These are phyloP conservation scores for Cutaneotrichosporon curvatum DNA, from an alignment of 1,284 basidiomycete species.

Conservation along the genomic window DNA sequence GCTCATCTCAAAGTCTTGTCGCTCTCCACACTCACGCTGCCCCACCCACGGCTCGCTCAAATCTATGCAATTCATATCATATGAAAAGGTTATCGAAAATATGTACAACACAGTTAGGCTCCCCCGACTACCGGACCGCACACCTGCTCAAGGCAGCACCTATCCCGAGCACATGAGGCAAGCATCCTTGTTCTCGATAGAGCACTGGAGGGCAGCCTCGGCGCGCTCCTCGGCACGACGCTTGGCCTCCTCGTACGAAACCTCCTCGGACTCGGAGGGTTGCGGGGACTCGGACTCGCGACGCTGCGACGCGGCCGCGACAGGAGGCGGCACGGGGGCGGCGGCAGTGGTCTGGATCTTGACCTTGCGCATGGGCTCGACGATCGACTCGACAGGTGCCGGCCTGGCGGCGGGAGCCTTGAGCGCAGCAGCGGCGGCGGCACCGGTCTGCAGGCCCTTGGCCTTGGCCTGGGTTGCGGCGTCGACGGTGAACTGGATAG, in stretches of 20 bases:
- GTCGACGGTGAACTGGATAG: constrained; percentile 97
- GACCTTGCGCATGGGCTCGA: constrained; percentile 37
- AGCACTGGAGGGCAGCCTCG: constrained; percentile 46
- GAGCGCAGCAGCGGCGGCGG: constrained; percentile 47
- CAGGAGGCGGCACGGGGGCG: constrained; percentile 14
- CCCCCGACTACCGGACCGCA: background rate
- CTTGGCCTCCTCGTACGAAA: constrained; percentile 48
- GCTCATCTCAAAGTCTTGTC: too few relatives aligned
- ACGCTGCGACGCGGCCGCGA: constrained; percentile 21
- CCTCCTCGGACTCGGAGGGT: constrained; percentile 44
- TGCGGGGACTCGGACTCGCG: constrained; percentile 20
- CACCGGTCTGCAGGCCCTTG: constrained; percentile 11
- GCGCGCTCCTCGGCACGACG: constrained; percentile 45
- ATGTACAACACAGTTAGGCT: background rate
- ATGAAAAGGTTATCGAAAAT: background rate
- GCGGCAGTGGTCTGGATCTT: constrained; percentile 38
- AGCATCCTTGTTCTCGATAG: constrained; percentile 48
- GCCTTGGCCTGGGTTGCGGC: constrained; percentile 60
- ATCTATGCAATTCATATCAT: background rate
- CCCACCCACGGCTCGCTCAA: background rate
- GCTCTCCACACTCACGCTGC: too few relatives aligned
- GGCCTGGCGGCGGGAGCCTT: constrained; percentile 3
- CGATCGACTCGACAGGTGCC: constrained; percentile 19
- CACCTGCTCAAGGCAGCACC: background rate
- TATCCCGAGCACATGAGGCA: constrained; percentile 48